Evolutionary conservation across 129 eudicot species (phyloP), one percentile per base, ranked within the genome.

Genomic region (Calendula officinalis): DNA sequence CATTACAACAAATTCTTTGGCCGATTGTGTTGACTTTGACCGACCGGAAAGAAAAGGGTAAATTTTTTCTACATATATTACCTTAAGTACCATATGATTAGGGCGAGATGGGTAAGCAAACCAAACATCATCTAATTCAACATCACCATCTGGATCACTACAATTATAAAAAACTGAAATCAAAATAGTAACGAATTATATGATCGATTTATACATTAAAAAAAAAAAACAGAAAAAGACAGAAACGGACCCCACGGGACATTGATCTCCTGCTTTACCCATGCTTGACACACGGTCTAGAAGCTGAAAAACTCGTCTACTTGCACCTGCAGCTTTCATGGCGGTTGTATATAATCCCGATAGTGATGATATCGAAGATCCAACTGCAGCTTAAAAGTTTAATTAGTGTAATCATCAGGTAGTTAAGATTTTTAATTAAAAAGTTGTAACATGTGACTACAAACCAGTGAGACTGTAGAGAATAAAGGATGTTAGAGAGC

Each of bases 271-370:
- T 7, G 84, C 38, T 70, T 70, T 75, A 14, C 73, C 71, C 84
- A 80, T 75, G 62, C 67, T 64, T 3, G 84, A 80, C 16, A 66
- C 74, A 8, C 85, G 85, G 36, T 80, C 85, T 38, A 80, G 75
- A 80, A 80, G 85, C 75, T 80, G 85, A 66, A 80, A 80, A 60
- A 80, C 85, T 66, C 85, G 60, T 44, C 85, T 71, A 66, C 85
- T 80, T 58, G 85, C 85, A 34, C 85, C 85, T 10, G 85, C 85
- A 56, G 85, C 85, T 71, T 80, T 80, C 85, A 80, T 80, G 11
- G 85, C 81, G 0, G 81, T 75, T 46, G 81, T 67, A 63, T 80
- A 80, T 67, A 80, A 52, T 27, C 85, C 81, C 4, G 85, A 80
- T 54, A 80, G 54, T 33, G 78, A 70, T 54, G 85, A 80, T 65